phyloP scores from a whole-genome alignment of 1,139 yeast genomes.

The Pneumocystis canis region DNA sequence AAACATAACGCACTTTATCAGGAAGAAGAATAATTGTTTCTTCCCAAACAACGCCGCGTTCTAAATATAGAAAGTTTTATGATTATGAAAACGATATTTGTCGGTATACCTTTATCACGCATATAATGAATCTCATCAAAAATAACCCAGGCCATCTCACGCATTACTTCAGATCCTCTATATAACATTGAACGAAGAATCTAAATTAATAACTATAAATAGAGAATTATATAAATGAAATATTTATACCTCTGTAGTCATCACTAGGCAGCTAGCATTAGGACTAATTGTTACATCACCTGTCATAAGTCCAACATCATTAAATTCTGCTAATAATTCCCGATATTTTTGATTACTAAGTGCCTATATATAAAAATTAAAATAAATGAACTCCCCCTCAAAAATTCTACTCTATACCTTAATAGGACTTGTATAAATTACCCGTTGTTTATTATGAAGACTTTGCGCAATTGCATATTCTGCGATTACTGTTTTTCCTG shows the following conservation, averaged over 20 bases:
- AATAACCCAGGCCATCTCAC: constrained; percentile 94
- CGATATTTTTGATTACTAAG: constrained; percentile 91
- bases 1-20: constrained; percentile 77
- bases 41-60: constrained; percentile 99
- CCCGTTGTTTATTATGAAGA: constrained; percentile 75
- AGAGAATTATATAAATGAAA: constrained; percentile 32
- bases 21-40: constrained; percentile 92
- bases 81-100: constrained; percentile 37
- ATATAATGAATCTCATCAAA: constrained; percentile 97
- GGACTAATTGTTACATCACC: constrained; percentile 97
- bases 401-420: constrained; percentile 39
- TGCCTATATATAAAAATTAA: neutral
- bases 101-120: constrained; percentile 38
- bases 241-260: constrained; percentile 63
- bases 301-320: constrained; percentile 93
- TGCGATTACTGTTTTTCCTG: constrained; percentile 98
- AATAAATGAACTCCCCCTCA: neutral
- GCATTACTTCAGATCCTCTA: constrained; percentile 76
- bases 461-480: constrained; percentile 97
- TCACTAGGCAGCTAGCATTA: constrained; percentile 89
- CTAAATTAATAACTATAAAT: constrained; percentile 53
- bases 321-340: constrained; percentile 80
- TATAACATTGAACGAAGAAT: constrained; percentile 89
- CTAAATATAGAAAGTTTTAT: constrained; percentile 38
- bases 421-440: constrained; percentile 92